Evolutionary conservation across 2,329 filamentous ascomycete genomes (phyloP).

Genomic region (Chalara sp.): DNA sequence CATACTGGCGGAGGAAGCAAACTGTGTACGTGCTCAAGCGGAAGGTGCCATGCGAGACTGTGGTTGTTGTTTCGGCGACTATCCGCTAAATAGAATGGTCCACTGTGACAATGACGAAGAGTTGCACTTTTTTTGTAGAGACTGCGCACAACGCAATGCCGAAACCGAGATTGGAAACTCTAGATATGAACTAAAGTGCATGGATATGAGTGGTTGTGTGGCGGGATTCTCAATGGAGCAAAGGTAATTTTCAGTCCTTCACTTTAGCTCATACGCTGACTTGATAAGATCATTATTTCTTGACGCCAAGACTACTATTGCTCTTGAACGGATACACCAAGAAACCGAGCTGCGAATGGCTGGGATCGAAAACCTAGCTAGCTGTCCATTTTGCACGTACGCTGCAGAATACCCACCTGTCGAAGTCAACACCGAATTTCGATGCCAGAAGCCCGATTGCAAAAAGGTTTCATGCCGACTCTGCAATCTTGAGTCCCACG

Average conservation of each 20-base stretch:
- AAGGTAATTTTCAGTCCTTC: conserved; percentile 37
- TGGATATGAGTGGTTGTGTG: conserved; percentile 61
- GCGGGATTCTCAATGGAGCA: conserved; percentile 52
- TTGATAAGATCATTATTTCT: conserved; percentile 31
- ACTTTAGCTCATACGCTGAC: conserved; percentile 8
- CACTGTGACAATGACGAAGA: conserved; percentile 50
- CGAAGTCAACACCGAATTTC: conserved; percentile 65
- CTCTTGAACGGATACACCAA: conserved; percentile 65
- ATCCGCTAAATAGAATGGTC: conserved; percentile 60
- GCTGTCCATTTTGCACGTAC: conserved; percentile 78
- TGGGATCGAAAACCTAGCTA: conserved; percentile 63
- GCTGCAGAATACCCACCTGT: conserved; percentile 66
- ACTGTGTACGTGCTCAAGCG: conserved; percentile 35
- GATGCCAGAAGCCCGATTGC: conserved; percentile 62
- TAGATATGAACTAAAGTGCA: conserved; percentile 63
- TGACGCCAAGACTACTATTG: conserved; percentile 48
- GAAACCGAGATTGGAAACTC: conserved; percentile 61
- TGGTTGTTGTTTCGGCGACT: conserved; percentile 65
- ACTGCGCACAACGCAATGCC: conserved; percentile 59
- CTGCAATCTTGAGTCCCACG: conserved; percentile 62
- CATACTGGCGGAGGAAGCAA: conserved; percentile 33
- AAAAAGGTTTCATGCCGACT: conserved; percentile 57
- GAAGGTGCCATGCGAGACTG: conserved; percentile 58
- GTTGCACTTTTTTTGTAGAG: conserved; percentile 56
- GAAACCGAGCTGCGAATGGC: conserved; percentile 63